Conservation (phyloP, 352 stramenopile genomes). For the Phytopythium helicoides region DNA sequence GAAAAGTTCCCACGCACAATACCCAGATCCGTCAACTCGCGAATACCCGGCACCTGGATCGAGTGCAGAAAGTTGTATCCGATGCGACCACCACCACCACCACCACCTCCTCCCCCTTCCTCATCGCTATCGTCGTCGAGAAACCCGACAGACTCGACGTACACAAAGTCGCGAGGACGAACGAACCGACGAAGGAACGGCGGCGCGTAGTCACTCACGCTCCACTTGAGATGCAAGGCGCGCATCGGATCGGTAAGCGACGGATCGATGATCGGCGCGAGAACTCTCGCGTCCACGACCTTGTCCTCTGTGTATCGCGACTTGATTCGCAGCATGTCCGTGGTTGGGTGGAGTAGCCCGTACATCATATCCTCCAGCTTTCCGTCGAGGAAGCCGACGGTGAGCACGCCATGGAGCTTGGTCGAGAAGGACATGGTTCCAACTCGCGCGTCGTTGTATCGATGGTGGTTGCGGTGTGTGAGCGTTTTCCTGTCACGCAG, state of each 20-base stretch:
- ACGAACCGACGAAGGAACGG: slow-evolving; percentile 14
- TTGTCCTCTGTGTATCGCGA: slow-evolving; percentile 25
- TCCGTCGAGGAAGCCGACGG: slow-evolving; percentile 25
- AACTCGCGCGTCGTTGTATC: slow-evolving; percentile 15
- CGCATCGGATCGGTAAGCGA: slow-evolving; percentile 18
- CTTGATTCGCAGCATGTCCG: slow-evolving; percentile 27
- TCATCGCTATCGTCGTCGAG: slow-evolving; percentile 6
- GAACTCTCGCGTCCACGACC: slow-evolving; percentile 22
- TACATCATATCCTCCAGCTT: slow-evolving; percentile 30
- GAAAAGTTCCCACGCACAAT: slow-evolving; percentile 20
- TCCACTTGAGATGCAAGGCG: slow-evolving; percentile 23
- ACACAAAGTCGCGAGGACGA: slow-evolving; percentile 33
- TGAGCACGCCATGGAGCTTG: slow-evolving; percentile 29
- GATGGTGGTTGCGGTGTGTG: slow-evolving; percentile 7
- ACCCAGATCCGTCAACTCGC: slow-evolving; percentile 8
- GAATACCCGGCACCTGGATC: slow-evolving; percentile 11
- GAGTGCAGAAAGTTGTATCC: slow-evolving; percentile 26
- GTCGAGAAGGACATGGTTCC: slow-evolving; percentile 11
- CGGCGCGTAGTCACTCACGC: slow-evolving; percentile 12
- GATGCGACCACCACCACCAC: slow-evolving; percentile 15
- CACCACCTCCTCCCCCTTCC: no score
- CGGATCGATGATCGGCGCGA: slow-evolving; percentile 23
- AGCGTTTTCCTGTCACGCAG: slow-evolving; percentile 1
- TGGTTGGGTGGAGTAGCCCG: slow-evolving; percentile 21
- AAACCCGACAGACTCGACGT: slow-evolving; percentile 27